These are phyloP conservation scores for Hypoxylon subgilvum DNA, from an alignment of 495 filamentous ascomycete species.

Conservation along the genomic window DNA sequence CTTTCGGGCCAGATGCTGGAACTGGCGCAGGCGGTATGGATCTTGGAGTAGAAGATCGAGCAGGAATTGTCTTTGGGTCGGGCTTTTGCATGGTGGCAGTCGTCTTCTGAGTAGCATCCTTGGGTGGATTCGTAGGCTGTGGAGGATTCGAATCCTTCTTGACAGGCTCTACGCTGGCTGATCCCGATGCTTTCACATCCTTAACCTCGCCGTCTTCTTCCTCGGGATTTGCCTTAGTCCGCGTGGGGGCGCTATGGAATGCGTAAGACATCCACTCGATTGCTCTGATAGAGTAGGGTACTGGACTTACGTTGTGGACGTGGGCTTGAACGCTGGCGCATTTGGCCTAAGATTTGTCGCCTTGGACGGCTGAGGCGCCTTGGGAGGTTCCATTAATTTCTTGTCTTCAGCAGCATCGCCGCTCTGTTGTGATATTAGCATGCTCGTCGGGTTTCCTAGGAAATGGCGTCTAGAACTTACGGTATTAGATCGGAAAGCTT, in stretches of 20 bases:
- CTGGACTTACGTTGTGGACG: constrained; percentile 39
- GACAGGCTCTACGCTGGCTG: constrained; percentile 12
- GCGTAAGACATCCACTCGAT: constrained; percentile 26
- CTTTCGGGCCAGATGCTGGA: constrained; percentile 17
- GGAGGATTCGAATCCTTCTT: constrained; percentile 17
- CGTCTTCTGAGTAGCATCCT: constrained; percentile 20
- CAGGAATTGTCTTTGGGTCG: constrained; percentile 30
- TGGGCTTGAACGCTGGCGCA: constrained; percentile 56
- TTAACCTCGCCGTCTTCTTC: constrained; percentile 83
- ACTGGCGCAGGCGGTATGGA: constrained; percentile 22
- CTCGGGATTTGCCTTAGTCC: constrained; percentile 54
- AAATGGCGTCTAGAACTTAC: constrained; percentile 50
- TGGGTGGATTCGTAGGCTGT: constrained; percentile 12
- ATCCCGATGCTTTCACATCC: constrained; percentile 57
- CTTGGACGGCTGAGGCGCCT: constrained; percentile 27
- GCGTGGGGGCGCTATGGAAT: constrained; percentile 43
- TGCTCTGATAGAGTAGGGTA: constrained; percentile 5
- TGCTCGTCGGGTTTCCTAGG: constrained; percentile 5
- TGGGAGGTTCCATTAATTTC: constrained; percentile 34
- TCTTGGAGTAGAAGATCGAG: constrained; percentile 39
- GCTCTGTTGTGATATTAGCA: constrained; percentile 44
- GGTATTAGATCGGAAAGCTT: constrained; percentile 68
- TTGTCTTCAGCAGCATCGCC: constrained; percentile 46
- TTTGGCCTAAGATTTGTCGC: constrained; percentile 45
- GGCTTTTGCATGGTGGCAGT: constrained; percentile 19